phyloP scores from a whole-genome alignment of 495 filamentous ascomycete species.

The Coniosporium apollinis region DNA sequence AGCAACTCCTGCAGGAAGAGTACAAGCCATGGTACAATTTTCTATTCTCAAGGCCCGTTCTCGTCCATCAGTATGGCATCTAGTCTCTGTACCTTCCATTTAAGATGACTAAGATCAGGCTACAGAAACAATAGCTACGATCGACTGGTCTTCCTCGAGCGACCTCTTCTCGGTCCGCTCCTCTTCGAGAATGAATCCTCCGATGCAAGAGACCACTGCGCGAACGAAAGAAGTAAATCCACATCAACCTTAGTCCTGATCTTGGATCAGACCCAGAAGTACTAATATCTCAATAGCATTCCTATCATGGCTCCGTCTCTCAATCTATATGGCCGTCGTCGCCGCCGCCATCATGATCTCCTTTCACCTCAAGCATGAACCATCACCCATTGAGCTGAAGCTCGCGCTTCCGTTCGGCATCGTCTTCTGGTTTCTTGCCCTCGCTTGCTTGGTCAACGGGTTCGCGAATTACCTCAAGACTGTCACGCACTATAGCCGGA shows the following conservation, averaged over 20 bases:
- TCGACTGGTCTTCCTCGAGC: conserved; percentile 40
- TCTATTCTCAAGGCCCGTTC: conserved; percentile 11
- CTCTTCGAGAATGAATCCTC: conserved; percentile 79
- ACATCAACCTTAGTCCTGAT: not conserved
- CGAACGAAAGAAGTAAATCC: conserved; percentile 51
- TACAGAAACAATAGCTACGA: conserved; percentile 21
- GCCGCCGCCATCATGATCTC: conserved; percentile 78
- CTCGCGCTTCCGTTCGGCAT: conserved; percentile 73
- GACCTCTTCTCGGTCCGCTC: conserved; percentile 57
- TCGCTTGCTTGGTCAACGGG: conserved; percentile 59
- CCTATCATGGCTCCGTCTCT: conserved; percentile 84
- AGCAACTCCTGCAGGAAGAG: no score
- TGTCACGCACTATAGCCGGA: conserved; percentile 64
- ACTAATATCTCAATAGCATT: conserved; percentile 37
- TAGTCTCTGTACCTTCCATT: no score
- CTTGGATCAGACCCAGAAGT: conserved; percentile 3
- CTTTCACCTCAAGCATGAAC: conserved; percentile 69
- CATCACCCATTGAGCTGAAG: conserved; percentile 49
- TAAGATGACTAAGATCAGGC: no score
- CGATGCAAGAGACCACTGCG: conserved; percentile 75
- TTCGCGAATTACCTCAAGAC: conserved; percentile 78
- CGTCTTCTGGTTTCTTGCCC: conserved; percentile 69
- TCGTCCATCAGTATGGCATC: conserved; percentile 21
- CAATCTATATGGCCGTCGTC: conserved; percentile 81
- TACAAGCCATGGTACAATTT: conserved; percentile 1